phyloP scores from a whole-genome alignment of 2,329 filamentous ascomycete species.

The Hymenoscyphus albidus region DNA sequence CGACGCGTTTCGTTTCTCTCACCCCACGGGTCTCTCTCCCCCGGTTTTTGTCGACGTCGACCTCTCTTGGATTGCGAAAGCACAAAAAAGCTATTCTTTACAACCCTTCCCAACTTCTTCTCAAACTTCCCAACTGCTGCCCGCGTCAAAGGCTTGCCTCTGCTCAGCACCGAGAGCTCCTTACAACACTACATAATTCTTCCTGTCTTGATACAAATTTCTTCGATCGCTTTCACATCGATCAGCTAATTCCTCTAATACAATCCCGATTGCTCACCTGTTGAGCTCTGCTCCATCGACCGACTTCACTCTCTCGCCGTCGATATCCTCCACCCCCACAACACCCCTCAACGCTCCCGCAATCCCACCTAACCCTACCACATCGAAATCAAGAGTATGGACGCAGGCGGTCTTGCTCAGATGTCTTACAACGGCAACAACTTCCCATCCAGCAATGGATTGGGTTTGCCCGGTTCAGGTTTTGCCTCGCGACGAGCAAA shows the following conservation, averaged over 20 bases:
- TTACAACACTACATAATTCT: slow-evolving; percentile 32
- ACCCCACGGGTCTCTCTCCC: slow-evolving; percentile 15
- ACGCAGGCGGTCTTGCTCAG: slow-evolving; percentile 99
- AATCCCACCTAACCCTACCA: slow-evolving; percentile 24
- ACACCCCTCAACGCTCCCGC: slow-evolving; percentile 13
- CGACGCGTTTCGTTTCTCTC: slow-evolving; percentile 26
- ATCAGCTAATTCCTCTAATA: slow-evolving; percentile 34
- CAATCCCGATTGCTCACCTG: slow-evolving; percentile 20
- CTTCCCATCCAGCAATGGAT: slow-evolving; percentile 65
- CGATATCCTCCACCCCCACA: slow-evolving; percentile 14
- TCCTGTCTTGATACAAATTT: slow-evolving; percentile 26
- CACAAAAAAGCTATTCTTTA: slow-evolving; percentile 26
- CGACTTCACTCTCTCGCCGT: slow-evolving; percentile 28
- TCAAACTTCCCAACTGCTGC: slow-evolving; percentile 24
- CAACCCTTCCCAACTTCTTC: slow-evolving; percentile 21
- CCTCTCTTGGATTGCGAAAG: slow-evolving; percentile 26
- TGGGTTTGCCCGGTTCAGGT: slow-evolving; percentile 73
- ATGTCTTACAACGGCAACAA: slow-evolving; percentile 88
- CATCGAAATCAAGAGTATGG: slow-evolving; percentile 50
- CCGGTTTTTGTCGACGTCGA: slow-evolving; percentile 21
- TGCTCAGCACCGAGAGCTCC: slow-evolving; percentile 25
- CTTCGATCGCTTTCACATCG: slow-evolving; percentile 25
- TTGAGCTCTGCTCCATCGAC: slow-evolving; percentile 24
- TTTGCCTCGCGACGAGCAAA: slow-evolving; percentile 78
- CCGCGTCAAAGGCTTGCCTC: slow-evolving; percentile 31